Evolutionary conservation across 805 yeast species (phyloP).

Genomic region (Lachancea cidri): DNA sequence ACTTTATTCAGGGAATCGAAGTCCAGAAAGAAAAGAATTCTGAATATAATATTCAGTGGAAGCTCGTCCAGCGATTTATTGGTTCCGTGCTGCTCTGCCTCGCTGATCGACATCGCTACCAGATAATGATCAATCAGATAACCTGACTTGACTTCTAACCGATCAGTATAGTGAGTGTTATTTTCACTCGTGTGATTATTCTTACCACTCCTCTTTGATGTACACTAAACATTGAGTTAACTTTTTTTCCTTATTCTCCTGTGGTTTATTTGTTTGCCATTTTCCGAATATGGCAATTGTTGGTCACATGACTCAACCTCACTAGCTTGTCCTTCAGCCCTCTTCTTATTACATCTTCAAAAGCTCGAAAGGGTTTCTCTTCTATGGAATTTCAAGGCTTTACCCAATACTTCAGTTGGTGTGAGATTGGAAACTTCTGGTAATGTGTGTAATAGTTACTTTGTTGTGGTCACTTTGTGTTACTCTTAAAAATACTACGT

Average conservation of each 20-base stretch:
- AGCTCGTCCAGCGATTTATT: slow-evolving; percentile 15
- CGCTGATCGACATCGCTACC: background rate
- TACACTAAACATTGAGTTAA: background rate
- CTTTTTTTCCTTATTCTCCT: background rate
- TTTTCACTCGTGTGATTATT: background rate
- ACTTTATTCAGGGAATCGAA: slow-evolving; percentile 20
- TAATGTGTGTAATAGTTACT: no score
- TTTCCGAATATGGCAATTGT: background rate
- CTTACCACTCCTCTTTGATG: background rate
- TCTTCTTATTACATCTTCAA: no score
- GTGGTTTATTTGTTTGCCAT: background rate
- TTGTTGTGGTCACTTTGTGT: no score
- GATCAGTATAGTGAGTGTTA: background rate
- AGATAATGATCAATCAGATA: background rate
- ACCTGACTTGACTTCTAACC: background rate
- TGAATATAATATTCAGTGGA: slow-evolving; percentile 24
- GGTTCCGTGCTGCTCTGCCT: background rate
- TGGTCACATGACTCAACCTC: background rate
- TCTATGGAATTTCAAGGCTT: no score
- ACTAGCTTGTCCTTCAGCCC: background rate
- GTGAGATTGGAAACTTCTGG: no score
- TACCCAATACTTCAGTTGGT: no score
- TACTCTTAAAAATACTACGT: no score
- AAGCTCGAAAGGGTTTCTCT: no score
- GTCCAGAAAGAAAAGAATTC: slow-evolving; percentile 19